A percentile compares a stretch with the other conserved stretches of the same genome.
phyloP scores from a whole-genome alignment of 202 grass and related monocot species.

The Cymbopogon flexuosus region DNA sequence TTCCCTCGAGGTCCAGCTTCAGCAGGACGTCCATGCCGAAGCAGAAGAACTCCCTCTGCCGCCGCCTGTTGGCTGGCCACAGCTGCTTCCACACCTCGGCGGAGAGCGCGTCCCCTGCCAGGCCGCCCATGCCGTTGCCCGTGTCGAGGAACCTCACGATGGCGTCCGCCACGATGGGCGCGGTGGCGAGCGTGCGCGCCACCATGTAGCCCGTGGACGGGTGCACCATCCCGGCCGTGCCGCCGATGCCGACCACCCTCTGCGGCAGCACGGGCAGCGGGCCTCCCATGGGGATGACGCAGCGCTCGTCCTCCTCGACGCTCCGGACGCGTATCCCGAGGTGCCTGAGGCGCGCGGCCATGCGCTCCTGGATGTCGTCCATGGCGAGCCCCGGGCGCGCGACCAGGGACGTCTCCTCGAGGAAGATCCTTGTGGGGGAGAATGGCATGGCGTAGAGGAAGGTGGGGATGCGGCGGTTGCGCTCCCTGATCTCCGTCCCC shows the following conservation, averaged over 20 bases:
- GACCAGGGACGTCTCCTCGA: constrained; percentile 90
- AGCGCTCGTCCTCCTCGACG: constrained; percentile 92
- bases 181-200: constrained; percentile 78
- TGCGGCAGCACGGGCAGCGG: constrained; percentile 81
- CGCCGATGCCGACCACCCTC: constrained; percentile 86
- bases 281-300: constrained; percentile 88
- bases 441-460: constrained; percentile 98
- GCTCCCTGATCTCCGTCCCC: constrained; percentile 44
- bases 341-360: constrained; percentile 71
- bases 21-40: constrained; percentile 97
- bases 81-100: constrained; percentile 83
- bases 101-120: constrained; percentile 46
- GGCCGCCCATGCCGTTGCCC: not conserved
- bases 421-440: constrained; percentile 74
- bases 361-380: constrained; percentile 96
- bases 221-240: constrained; percentile 95
- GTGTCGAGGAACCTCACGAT: constrained; percentile 69
- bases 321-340: constrained; percentile 63
- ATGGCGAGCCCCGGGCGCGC: constrained; percentile 77
- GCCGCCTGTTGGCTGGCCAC: constrained; percentile 63
- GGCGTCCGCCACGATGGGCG: constrained; percentile 74
- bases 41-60: constrained; percentile 96
- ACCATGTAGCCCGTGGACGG: constrained; percentile 97
- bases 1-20: constrained; percentile 82
- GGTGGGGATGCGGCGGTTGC: constrained; percentile 64